These are phyloP conservation scores for Saccharomycopsis synnaedendra DNA, from an alignment of 805 yeast genomes.

Conservation along the genomic window DNA sequence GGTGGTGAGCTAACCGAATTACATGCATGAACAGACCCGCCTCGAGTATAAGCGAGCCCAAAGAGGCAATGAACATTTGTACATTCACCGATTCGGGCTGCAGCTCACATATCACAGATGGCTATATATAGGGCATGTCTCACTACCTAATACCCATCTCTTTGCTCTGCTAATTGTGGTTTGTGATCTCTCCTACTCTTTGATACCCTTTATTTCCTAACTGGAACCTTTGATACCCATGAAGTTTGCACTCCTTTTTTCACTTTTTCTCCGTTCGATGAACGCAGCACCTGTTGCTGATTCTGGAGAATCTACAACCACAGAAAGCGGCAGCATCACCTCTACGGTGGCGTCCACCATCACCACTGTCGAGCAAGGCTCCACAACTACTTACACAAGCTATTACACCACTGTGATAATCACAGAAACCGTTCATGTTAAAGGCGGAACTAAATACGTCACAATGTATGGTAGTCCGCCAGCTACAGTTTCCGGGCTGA, in stretches of 20 bases:
- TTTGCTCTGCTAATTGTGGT: not conserved
- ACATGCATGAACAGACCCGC: no score
- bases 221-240: not conserved
- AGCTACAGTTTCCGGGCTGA: not conserved
- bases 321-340: constrained; percentile 8
- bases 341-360: constrained; percentile 12
- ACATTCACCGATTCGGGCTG: no score
- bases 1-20: no score
- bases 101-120: no score
- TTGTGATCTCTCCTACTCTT: constrained; percentile 1
- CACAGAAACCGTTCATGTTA: constrained; percentile 14
- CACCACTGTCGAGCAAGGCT: constrained; percentile 13
- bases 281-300: constrained; percentile 15
- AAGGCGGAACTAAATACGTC: constrained; percentile 12
- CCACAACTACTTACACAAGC: constrained; percentile 16
- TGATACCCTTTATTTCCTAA: not conserved
- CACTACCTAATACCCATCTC: not conserved
- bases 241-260: constrained; percentile 1
- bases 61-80: no score
- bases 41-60: no score
- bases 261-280: not conserved
- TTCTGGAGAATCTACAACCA: not conserved
- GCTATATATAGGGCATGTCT: no score
- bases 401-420: constrained; percentile 15
- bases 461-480: constrained; percentile 13